Base-by-base conservation (phyloP, 1,284 basidiomycete species). In the Waitea zeae region DNA sequence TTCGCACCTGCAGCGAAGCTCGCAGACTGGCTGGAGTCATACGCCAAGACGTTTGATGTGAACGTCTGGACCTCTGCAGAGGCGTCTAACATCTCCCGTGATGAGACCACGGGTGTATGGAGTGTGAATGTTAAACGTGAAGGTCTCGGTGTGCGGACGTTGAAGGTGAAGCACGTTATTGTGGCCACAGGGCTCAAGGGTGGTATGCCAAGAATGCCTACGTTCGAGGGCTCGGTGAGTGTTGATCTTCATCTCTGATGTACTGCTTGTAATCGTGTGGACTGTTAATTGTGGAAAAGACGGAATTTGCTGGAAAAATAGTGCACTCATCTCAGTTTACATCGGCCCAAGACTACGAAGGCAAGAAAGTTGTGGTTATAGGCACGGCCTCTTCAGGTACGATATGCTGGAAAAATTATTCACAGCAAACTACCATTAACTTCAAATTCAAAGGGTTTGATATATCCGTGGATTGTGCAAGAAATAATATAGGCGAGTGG, bases 1-100 rank as follows among this genome's bases (percentile, higher is more conserved):
- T 73, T 64, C 43, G 63, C 67, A 0, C 70, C 72, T 1, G 66
- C 70, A 12, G 53, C 51, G 14, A 69, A 71, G 65, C 59, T 81
- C 11, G 76, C 69, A 1, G 67, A 73, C 44, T 81, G 74, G 69
- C 58, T 80, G 5, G 74, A 80, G 48, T 54, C 53, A 18, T 82
- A 78, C 48, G 75, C 71, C 3, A 61, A 72, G 28, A 50, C 63
- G 1, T 56, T 80, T 44, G 75, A 80, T 42, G 49, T 80, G 28
- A 68, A 74, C 49, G 58, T 73, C 17, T 80, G 77, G 76, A 69
- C 66, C 1, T 64, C 66, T 5, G 58, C 69, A 1, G 61, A 49
- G 3, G 56, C 73, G 6, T 57, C 47, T 2, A 49, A 49, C n/a
- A 60, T 64, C 3, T 42, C 48, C 4, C 66, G 63, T 42, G 60